Evolutionary conservation across 140 eudicot genomes (phyloP).

Genomic region (Erigeron philadelphicus): DNA sequence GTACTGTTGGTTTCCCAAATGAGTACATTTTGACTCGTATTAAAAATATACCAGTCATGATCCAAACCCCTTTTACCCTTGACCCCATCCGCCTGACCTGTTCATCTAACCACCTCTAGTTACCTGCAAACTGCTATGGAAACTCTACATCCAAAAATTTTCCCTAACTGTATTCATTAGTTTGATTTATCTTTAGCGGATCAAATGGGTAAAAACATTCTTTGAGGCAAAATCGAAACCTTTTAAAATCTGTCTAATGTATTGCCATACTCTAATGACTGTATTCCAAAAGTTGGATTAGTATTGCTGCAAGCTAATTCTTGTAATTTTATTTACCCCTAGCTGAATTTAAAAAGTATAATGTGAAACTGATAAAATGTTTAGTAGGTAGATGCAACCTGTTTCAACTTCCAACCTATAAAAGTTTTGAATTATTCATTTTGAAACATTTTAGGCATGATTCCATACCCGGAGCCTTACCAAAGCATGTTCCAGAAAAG

Average conservation of each 20-base stretch:
- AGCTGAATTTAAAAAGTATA: neutral
- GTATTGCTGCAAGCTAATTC: neutral
- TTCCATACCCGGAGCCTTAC: slow-evolving; percentile 95
- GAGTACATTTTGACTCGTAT: no score
- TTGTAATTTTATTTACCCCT: neutral
- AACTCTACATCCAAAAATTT: no score
- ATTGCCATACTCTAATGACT: neutral
- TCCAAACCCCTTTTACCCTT: no score
- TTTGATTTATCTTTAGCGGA: no score
- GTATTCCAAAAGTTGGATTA: neutral
- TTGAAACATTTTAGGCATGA: slow-evolving; percentile 50
- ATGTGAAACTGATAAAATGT: neutral
- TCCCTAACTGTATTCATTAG: no score
- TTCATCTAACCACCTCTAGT: no score
- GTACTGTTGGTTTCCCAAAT: no score
- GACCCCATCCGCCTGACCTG: no score
- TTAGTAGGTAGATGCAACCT: neutral
- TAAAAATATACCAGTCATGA: no score
- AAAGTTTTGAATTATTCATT: neutral
- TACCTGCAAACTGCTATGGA: no score
- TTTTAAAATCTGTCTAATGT: neutral
- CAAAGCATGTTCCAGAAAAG: slow-evolving; percentile 78
- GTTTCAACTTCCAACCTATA: neutral
- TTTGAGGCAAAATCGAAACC: neutral
- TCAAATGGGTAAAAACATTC: neutral